Evolutionary conservation across 179 eudicot genomes (phyloP), one percentile per base, ranked within the genome.

Genomic region (Silene coronaria): DNA sequence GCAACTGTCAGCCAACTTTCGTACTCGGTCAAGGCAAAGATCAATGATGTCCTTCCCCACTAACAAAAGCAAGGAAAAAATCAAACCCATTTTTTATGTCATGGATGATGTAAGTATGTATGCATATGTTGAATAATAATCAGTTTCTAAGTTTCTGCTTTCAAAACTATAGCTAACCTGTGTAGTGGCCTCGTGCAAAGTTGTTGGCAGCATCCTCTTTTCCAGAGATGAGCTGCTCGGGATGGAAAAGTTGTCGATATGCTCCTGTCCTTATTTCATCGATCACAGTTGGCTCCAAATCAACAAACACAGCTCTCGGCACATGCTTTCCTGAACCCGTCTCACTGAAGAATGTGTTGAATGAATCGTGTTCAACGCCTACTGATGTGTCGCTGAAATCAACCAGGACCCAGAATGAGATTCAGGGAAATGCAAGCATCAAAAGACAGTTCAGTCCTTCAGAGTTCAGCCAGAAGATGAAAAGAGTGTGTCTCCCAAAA

Each of bases 151-250:
- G 65, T 19, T 45, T 22, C 3, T 7, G 21, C 42, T 13, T 61
- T 3, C 5, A 21, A 30, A 38, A 30, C 0, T 55, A 22, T 42
- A 70, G 34, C 45, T 76, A 55, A 88, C 96, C 93, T 76, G 93
- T 89, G 78, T 91, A 91, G 69, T 91, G 96, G 64, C 96, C 95
- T 45, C 94, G 84, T 28, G 94, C 94, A 75, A 89, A 89, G 83
- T 89, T 89, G 76, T 88, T 89, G 69, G 90, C 93, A 42, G 93
- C 96, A 80, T 91, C 96, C 81, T 91, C 96, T 82, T 91, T 91
- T 2, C 96, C 93, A 14, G 91, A 85, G 75, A 91, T 89, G 67
- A 91, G 93, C 76, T 91, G 93, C 69, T 91, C 90, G 0, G 93
- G 96, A 76, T 91, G 93, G 78, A 91, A 91, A 21, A 91, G 93